These are phyloP conservation scores for Penicillium lividum DNA, from an alignment of 495 filamentous ascomycete species.

Conservation along the genomic window DNA sequence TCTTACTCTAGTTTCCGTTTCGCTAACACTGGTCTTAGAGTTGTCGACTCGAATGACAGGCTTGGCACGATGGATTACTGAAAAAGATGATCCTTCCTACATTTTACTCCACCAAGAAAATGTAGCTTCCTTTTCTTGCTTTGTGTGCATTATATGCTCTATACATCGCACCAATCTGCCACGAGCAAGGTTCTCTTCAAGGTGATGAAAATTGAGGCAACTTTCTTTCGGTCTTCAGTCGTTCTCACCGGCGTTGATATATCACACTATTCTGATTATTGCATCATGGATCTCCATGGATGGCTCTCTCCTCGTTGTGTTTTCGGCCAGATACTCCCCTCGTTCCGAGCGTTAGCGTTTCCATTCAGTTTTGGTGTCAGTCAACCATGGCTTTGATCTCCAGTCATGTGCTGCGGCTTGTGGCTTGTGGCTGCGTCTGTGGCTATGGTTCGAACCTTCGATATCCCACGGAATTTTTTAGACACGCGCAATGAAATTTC, in stretches of 20 bases:
- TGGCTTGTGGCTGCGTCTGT: constrained; percentile 1
- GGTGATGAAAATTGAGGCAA: not conserved
- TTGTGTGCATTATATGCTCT: not conserved
- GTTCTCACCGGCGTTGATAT: constrained; percentile 1
- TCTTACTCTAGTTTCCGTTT: not conserved
- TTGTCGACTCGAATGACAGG: constrained; percentile 55
- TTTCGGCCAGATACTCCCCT: constrained; percentile 21
- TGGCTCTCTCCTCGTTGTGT: constrained; percentile 12
- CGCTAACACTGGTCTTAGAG: constrained; percentile 30
- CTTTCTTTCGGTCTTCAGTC: too few species aligned
- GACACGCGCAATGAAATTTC: not conserved
- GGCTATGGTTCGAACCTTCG: constrained; percentile 3
- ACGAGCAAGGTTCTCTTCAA: not conserved
- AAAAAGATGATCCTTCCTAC: constrained; percentile 9
- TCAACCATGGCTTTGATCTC: constrained; percentile 1
- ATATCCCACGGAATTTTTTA: constrained; percentile 5
- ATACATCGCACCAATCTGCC: not conserved
- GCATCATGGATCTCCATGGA: not conserved
- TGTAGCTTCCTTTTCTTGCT: not conserved
- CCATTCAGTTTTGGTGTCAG: constrained; percentile 8
- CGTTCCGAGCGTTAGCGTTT: constrained; percentile 21
- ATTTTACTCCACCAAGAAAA: not conserved
- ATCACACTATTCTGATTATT: constrained; percentile 1
- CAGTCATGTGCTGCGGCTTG: not conserved
- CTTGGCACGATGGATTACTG: constrained; percentile 51